Evolutionary conservation across 257 asterid species (phyloP).

Genomic region (Linderniella brevidens): DNA sequence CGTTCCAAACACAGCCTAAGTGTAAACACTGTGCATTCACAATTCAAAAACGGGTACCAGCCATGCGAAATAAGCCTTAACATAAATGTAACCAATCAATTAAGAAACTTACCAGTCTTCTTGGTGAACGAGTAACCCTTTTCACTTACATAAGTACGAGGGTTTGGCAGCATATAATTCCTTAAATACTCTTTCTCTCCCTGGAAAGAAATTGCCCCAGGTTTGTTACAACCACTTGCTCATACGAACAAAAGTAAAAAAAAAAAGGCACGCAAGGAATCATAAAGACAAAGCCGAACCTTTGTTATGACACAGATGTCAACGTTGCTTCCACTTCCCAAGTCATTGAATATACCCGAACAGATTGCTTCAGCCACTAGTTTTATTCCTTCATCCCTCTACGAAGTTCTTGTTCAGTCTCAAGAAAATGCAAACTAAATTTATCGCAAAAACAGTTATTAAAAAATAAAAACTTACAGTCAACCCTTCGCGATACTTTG

Average conservation of each 20-base stretch:
- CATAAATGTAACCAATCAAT: slow-evolving; percentile 1
- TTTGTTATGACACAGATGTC: slow-evolving; percentile 57
- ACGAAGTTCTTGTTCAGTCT: slow-evolving; percentile 7
- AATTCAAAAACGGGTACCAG: not conserved
- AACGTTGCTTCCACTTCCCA: slow-evolving; percentile 79
- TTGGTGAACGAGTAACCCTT: slow-evolving; percentile 38
- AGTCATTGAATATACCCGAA: slow-evolving; percentile 58
- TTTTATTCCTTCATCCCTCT: slow-evolving; percentile 55
- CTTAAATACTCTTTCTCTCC: slow-evolving; percentile 44
- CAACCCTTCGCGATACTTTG: slow-evolving; percentile 50
- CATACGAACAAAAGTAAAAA: not conserved
- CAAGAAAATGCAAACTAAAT: not conserved
- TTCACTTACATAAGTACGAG: slow-evolving; percentile 41
- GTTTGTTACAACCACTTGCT: not conserved
- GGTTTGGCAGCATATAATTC: slow-evolving; percentile 38
- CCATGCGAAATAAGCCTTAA: not conserved
- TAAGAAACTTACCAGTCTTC: slow-evolving; percentile 36
- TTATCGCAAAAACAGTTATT: not conserved
- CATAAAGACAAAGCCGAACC: slow-evolving; percentile 18
- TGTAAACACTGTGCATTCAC: too few species aligned
- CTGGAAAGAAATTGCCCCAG: slow-evolving; percentile 9
- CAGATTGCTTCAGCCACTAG: slow-evolving; percentile 59
- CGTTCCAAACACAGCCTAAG: too few species aligned
- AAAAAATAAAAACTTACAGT: slow-evolving; percentile 21
- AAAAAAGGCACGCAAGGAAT: not conserved